Evolutionary conservation across 225 moss, liverwort and hornwort genomes (phyloP), one percentile per base, ranked within the genome.

Genomic region (Sphagnum tenellum): DNA sequence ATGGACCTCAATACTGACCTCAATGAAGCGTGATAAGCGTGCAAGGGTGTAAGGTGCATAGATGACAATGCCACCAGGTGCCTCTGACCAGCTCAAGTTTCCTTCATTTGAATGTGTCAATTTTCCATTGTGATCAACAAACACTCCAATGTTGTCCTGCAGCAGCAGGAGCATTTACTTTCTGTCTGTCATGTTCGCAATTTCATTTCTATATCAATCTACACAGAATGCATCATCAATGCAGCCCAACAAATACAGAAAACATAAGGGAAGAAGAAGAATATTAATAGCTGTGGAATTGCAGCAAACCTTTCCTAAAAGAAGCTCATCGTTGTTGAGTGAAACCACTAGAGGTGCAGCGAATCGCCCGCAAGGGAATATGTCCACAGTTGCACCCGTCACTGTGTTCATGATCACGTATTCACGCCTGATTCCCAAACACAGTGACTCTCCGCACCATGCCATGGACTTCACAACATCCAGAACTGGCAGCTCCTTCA

Each of bases 81-180:
- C 81, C 66, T 91, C 98, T 64, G 93, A 93, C 98, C 98, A 98
- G 74, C 92, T 98, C 52, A 98, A 73, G 59, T 89, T 88, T 44
- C 93, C 87, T 44, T 85, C 88, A 51, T 81, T 73, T 13, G 85
- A 76, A 76, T 93, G 89, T 49, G 83, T 88, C 64, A 93, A 72
- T 77, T 93, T 93, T 59, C 90, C 98, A 70, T 88, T 91, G 68
- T 68, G 79, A 60, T 98, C 98, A 51, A 93, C 89, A 49, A 89
- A 72, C 13, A 98, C 93, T 75, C 98, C 98, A 71, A 98, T 93
- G 46, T 98, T 93, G 74, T 98, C 98, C 90, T 90, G 85, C 68
- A 77, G 63, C 60, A n/a, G 45, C 12, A 60, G 6, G 0, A 29
- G 29, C 29, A 29, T 29, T 29, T 29, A 29, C 29, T 29, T 29